These are phyloP conservation scores for Cyanodermella asteris DNA, from an alignment of 2,329 filamentous ascomycete genomes.

Conservation along the genomic window DNA sequence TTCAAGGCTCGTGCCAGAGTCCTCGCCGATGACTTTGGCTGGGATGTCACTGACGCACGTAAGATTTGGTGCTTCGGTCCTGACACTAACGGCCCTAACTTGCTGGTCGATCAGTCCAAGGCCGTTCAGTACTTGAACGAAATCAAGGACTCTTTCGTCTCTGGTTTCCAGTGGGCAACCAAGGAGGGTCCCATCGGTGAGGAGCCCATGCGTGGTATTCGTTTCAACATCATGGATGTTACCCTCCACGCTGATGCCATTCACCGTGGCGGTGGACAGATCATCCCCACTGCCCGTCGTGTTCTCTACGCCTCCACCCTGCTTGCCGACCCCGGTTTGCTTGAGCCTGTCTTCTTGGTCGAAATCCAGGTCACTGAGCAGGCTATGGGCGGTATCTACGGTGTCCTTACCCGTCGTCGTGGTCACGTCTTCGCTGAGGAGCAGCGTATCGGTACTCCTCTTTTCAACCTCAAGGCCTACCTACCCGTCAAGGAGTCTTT, in stretches of 20 bases:
- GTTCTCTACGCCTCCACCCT: constrained; percentile 86
- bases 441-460: constrained; percentile 93
- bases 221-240: constrained; percentile 99
- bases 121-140: constrained; percentile 99
- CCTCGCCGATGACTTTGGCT: constrained; percentile 89
- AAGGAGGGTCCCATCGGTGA: constrained; percentile 94
- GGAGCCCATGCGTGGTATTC: constrained; percentile 90
- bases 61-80: constrained; percentile 99
- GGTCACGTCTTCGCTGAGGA: constrained; percentile 98
- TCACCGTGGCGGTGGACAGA: constrained; percentile 96
- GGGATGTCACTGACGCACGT: constrained; percentile 98
- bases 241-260: constrained; percentile 99
- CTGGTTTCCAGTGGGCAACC: constrained; percentile 99
- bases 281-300: constrained; percentile 95
- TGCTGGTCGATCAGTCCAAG: constrained; percentile 99
- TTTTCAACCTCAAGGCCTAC: constrained; percentile 98
- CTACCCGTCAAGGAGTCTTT: constrained; percentile 93
- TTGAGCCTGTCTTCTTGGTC: constrained; percentile 96
- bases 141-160: constrained; percentile 99
- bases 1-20: constrained; percentile 96
- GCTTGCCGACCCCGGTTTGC: constrained; percentile 72
- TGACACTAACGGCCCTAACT: constrained; percentile 91
- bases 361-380: constrained; percentile 98
- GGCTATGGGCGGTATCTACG: constrained; percentile 99
- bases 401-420: constrained; percentile 91